Percentiles rank a stretch among this genome's conserved stretches.
phyloP scores from a whole-genome alignment of 2,329 filamentous ascomycete species.

The Fusarium sp. region DNA sequence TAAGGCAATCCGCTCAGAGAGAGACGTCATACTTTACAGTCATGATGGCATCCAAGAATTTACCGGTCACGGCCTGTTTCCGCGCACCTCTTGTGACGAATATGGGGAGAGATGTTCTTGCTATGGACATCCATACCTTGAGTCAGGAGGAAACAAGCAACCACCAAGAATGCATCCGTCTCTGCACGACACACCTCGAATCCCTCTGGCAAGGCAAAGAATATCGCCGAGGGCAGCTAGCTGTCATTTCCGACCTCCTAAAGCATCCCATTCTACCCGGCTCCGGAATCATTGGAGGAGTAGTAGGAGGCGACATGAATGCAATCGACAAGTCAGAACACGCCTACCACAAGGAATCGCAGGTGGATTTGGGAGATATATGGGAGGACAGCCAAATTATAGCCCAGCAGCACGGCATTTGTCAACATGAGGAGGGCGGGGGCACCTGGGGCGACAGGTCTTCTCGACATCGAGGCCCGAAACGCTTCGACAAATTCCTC shows the following conservation, averaged over 20 bases:
- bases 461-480: not conserved
- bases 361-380: not conserved
- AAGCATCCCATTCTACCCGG: not conserved
- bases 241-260: conserved; percentile 6
- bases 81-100: not conserved
- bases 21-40: conserved; percentile 3
- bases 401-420: too few relatives aligned
- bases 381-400: not conserved
- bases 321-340: conserved; percentile 4
- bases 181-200: conserved; percentile 19
- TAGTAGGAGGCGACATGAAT: conserved; percentile 25
- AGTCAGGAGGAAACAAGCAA: not conserved
- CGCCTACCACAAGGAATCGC: not conserved
- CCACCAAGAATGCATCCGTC: not conserved
- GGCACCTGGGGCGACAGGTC: not conserved
- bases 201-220: conserved; percentile 6
- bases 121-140: not conserved
- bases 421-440: not conserved
- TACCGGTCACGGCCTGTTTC: conserved; percentile 12
- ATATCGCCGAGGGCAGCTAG: conserved; percentile 2
- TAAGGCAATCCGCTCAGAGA: not conserved
- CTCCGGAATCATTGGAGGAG: not conserved
- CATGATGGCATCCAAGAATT: conserved; percentile 8
- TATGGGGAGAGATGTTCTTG: conserved; percentile 15
- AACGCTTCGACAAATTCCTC: conserved; percentile 15